Percentiles rank a stretch among this genome's conserved stretches.
phyloP scores from a whole-genome alignment of 768 basidiomycete species.

The Russula abietina region DNA sequence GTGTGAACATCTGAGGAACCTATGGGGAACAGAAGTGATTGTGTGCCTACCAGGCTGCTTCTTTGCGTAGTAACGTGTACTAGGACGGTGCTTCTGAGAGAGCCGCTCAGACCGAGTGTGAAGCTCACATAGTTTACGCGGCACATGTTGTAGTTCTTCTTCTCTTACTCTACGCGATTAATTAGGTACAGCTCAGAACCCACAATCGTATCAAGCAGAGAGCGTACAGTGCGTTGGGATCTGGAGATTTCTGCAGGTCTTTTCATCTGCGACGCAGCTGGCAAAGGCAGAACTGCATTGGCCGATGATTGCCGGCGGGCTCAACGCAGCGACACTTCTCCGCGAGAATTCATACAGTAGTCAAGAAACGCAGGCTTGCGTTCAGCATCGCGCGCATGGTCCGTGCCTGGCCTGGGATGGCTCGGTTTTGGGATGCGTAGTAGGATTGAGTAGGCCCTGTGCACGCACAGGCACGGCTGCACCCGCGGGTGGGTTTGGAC shows the following conservation, averaged over 20 bases:
- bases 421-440: too few species aligned
- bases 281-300: slow-evolving; percentile 67
- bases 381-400: too few species aligned
- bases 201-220: slow-evolving; percentile 7
- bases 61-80: slow-evolving; percentile 41
- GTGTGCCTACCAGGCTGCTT: slow-evolving; percentile 51
- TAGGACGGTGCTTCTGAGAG: slow-evolving; percentile 58
- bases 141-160: slow-evolving; percentile 81
- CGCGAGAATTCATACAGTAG: slow-evolving; percentile 53
- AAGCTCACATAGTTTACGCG: slow-evolving; percentile 68
- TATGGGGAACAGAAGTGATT: not conserved
- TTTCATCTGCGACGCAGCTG: slow-evolving; percentile 78
- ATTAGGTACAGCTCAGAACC: not conserved
- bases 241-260: slow-evolving; percentile 78
- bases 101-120: slow-evolving; percentile 70
- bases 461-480: too few species aligned
- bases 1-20: not conserved
- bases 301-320: slow-evolving; percentile 63
- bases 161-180: slow-evolving; percentile 60
- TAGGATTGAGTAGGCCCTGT: too few species aligned
- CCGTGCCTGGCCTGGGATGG: too few species aligned
- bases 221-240: slow-evolving; percentile 76
- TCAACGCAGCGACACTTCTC: slow-evolving; percentile 64
- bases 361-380: too few species aligned
- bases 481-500: too few species aligned